phyloP scores from a whole-genome alignment of 1,284 basidiomycete genomes.

The Athelia psychrophila region DNA sequence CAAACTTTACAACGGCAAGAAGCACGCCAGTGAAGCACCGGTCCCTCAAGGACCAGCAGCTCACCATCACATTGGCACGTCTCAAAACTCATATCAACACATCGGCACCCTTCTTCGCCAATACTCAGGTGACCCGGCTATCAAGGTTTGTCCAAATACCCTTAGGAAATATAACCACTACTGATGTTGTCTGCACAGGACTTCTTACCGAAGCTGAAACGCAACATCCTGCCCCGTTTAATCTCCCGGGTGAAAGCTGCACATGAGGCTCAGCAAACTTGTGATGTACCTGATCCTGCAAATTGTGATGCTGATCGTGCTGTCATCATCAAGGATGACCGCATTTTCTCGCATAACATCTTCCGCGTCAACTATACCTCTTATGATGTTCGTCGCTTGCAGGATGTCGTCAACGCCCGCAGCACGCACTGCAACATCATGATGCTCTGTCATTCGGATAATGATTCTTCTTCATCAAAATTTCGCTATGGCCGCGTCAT shows the following conservation, averaged over 20 bases:
- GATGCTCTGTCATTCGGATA: slow-evolving; percentile 19
- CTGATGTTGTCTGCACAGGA: neutral
- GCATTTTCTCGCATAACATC: no score
- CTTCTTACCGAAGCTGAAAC: slow-evolving; percentile 5
- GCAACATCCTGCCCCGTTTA: slow-evolving; percentile 4
- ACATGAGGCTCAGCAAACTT: neutral
- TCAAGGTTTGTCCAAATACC: neutral
- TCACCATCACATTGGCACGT: slow-evolving; percentile 22
- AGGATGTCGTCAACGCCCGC: slow-evolving; percentile 36
- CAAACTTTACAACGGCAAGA: neutral
- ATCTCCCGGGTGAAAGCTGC: neutral
- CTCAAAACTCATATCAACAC: slow-evolving; percentile 4
- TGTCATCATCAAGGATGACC: no score
- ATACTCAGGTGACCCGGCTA: slow-evolving; percentile 8
- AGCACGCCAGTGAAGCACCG: slow-evolving; percentile 1
- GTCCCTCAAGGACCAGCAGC: neutral
- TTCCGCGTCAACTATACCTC: slow-evolving; percentile 33
- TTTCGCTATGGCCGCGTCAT: neutral
- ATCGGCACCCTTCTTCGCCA: neutral
- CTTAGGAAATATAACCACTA: neutral
- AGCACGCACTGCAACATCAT: slow-evolving; percentile 31
- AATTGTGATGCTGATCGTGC: no score
- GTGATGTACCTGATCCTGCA: no score
- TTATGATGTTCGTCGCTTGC: slow-evolving; percentile 35
- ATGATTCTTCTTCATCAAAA: slow-evolving; percentile 15